Evolutionary conservation across 257 asterid genomes (phyloP), one percentile per base, ranked within the genome.

Genomic region (Osmanthus fragrans): DNA sequence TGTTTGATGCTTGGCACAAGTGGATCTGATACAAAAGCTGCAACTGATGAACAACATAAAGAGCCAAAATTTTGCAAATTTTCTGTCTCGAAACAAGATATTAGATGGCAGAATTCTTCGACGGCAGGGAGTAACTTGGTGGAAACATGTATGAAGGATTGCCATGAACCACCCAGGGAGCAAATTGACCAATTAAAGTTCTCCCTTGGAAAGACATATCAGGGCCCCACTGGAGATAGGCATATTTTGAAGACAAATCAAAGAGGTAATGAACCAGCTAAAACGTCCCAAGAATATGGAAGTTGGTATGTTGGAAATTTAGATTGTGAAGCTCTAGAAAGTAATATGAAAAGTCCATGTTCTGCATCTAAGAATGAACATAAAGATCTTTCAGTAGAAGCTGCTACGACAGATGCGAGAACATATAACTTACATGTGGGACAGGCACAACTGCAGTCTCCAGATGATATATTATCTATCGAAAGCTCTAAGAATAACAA

Each of bases 401-500:
- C 81, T 75, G 70, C 74, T 80, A 45, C 64, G 63, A 47, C 27
- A 74, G 85, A 67, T 74, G 77, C 80, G 71, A 63, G 68, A 70
- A 33, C 78, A 45, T 75, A 81, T 76, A 70, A 51, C 40, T 34
- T 71, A 66, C 83, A 72, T 12, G 65, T 39, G 58, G 80, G 72
- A 82, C 85, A 74, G 70, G 80, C 74, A 67, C 73, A 10, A 72
- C 21, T 36, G 78, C 88, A 79, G 80, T 77, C 85, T 82, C 73
- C 85, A 58, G 76, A 71, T 32, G 77, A 32, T 60, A 64, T 79
- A 60, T 73, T 82, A 67, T 77, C 73, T n/a, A 77, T n/a, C 65
- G 76, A 75, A 70, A 80, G 70, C 64, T 81, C 74, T 75, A 80
- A 75, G 80, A 80, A 74, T 68, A 72, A 67, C 73, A 21, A 27